These are phyloP conservation scores for Dothidotthia symphoricarpi DNA, from an alignment of 2,329 filamentous ascomycete species.

Conservation along the genomic window DNA sequence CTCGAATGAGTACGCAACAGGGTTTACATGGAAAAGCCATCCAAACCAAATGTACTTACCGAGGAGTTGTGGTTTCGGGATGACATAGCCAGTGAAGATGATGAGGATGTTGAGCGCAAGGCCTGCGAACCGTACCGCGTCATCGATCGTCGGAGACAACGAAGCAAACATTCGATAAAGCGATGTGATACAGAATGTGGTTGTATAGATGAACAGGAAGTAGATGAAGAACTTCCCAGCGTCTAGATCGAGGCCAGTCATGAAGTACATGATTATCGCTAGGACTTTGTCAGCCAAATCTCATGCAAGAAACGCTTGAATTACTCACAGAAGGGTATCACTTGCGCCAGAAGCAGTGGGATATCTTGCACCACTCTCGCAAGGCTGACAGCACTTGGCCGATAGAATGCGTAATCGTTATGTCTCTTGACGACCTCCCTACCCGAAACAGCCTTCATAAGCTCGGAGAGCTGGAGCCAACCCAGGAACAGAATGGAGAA, in stretches of 20 bases:
- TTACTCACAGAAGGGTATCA: slow-evolving; percentile 53
- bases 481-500: slow-evolving; percentile 65
- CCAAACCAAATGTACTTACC: slow-evolving; percentile 64
- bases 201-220: slow-evolving; percentile 63
- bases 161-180: slow-evolving; percentile 67
- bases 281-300: slow-evolving; percentile 7
- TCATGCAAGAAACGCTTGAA: not conserved
- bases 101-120: slow-evolving; percentile 62
- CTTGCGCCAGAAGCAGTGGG: slow-evolving; percentile 59
- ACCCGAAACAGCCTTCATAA: slow-evolving; percentile 73
- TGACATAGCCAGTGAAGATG: slow-evolving; percentile 67
- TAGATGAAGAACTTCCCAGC: slow-evolving; percentile 66
- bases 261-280: slow-evolving; percentile 63
- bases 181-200: slow-evolving; percentile 61
- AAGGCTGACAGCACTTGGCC: slow-evolving; percentile 63
- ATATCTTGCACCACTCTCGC: slow-evolving; percentile 64
- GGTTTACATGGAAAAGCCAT: slow-evolving; percentile 47
- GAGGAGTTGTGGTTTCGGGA: slow-evolving; percentile 62
- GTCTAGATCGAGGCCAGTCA: slow-evolving; percentile 58
- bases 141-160: slow-evolving; percentile 62
- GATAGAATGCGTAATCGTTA: slow-evolving; percentile 67
- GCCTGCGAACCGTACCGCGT: slow-evolving; percentile 64
- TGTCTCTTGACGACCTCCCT: slow-evolving; percentile 68
- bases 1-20: slow-evolving; percentile 62
- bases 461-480: slow-evolving; percentile 73